Base-by-base conservation (phyloP, 345 rosid genomes). In the Limnanthes douglasii region DNA sequence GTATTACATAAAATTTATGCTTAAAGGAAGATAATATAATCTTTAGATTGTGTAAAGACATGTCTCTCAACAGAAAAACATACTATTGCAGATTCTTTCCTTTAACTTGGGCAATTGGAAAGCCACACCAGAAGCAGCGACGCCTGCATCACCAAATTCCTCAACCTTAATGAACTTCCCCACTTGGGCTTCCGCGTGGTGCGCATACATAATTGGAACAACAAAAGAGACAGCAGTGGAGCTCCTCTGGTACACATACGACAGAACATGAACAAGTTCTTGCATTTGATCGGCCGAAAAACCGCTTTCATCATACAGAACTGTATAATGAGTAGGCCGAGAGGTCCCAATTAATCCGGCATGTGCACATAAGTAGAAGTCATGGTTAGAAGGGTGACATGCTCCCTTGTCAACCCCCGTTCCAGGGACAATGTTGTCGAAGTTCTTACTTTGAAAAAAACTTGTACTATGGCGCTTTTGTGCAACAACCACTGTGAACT, bases 171-270 rank as follows among this genome's bases (percentile, higher is more conserved):
- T 24, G 62, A 79, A 84, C 42, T 90, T 92, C 5, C 65, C 68
- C 61, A 80, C 45, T 34, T 90, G 98, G 11, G 46, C 48, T 18
- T 92, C 94, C 11, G 92, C 95, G 2, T 72, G 94, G 54, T 90
- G 98, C 15, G 98, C 95, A 4, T 84, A 84, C 18, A 77, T 68
- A 35, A 90, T 61, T 0, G 98, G 95, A 47, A 95, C 95, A 60
- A 80, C 95, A 2, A 88, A 68, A 7, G 97, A 83, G 45, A 69
- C 62, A 5, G 93, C 95, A 18, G 74, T 45, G 4, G 93, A 71
- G 50, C 97, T 79, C 48, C 93, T 73, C 39, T 88, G 97, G 57
- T 76, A 90, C 98, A 74, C 95, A 36, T 88, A 88, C 11, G 78
- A 83, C 4, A 88, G 67, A 2, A 74, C 62, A 39, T 78, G 78